phyloP scores from a whole-genome alignment of 2,329 filamentous ascomycete genomes.

The Penicillium verrucosum region DNA sequence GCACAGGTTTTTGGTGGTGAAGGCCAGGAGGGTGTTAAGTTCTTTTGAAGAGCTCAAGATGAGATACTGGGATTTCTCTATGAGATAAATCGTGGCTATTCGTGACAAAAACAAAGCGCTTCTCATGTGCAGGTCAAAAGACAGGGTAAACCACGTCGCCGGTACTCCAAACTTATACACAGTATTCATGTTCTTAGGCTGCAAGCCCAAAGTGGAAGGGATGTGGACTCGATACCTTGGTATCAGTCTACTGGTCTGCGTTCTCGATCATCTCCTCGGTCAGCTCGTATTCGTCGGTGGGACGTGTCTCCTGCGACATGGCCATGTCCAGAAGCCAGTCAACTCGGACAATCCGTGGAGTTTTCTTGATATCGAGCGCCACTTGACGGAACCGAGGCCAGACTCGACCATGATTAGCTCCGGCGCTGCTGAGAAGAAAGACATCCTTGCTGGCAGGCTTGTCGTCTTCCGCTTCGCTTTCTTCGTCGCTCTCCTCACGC shows the following conservation, averaged over 20 bases:
- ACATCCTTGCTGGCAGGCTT: conserved; percentile 65
- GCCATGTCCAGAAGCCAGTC: conserved; percentile 90
- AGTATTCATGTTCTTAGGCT: neutral
- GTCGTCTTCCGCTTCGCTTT: conserved; percentile 57
- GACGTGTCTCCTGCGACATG: conserved; percentile 79
- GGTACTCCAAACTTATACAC: conserved; percentile 8
- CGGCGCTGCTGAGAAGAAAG: conserved; percentile 73
- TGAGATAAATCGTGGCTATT: conserved; percentile 24
- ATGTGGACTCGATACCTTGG: neutral
- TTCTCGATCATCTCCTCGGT: conserved; percentile 30
- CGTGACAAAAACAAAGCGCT: conserved; percentile 19
- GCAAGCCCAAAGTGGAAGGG: neutral
- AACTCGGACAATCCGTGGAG: conserved; percentile 72
- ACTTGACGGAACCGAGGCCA: conserved; percentile 80
- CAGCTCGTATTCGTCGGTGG: conserved; percentile 59
- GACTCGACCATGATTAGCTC: conserved; percentile 64
- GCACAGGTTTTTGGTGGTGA: conserved; percentile 91
- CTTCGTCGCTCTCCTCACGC: conserved; percentile 41
- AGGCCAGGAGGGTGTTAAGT: conserved; percentile 89
- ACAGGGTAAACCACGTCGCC: conserved; percentile 2
- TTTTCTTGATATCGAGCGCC: conserved; percentile 73
- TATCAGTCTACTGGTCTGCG: conserved; percentile 19
- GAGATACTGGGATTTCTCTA: conserved; percentile 5
- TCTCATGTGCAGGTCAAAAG: conserved; percentile 5
- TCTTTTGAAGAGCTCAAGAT: conserved; percentile 63